Base-by-base conservation (phyloP, 768 basidiomycete genomes). In the Pholiota microspora region DNA sequence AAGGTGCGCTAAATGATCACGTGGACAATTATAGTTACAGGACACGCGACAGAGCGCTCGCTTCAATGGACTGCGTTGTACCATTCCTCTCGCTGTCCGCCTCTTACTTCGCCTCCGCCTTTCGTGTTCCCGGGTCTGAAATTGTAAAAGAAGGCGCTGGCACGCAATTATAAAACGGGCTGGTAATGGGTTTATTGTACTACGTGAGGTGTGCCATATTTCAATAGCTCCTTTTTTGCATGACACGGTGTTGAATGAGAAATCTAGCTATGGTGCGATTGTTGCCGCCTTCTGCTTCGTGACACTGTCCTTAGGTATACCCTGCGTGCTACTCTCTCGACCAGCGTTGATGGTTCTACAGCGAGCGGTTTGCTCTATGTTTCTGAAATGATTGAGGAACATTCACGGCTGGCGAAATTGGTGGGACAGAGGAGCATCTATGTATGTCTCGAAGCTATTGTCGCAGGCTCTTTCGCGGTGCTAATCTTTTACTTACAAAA, bases 331-430 rank as follows among this genome's bases (percentile, higher is more conserved):
- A 2, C 2, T 2, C 2, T 23, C 15, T 7, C 35, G 13, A 45
- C 47, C 45, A 29, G 4, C 38, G 16, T 29, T 31, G 34, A 49
- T 23, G 27, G 29, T 45, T 58, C 21, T 56, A 10, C 67, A 96
- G 96, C 96, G 46, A 95, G 92, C 71, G 96, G 95, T 6, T 76
- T 98, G 42, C 73, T 98, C 51, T 98, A 96, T 78, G 74, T 96
- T 28, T 94, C 95, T 1, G 96, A 98, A 68, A 69, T 98, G 28
- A 98, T 98, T 58, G 96, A 98, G 69, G 96, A 98, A 67, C 88
- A 96, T 67, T 86, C 93, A 10, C 82, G 82, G 44, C 65, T 81
- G 53, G 90, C 97, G 10, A 99, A 98, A 73, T 61, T 72, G 0
- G 67, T 93, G 21, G 97, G 97, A 0, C 86, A 92, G 69, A 75